A percentile compares a stretch with the other conserved stretches of the same genome.
phyloP scores from a whole-genome alignment of 768 basidiomycete genomes.

The Auricularia heimuer region DNA sequence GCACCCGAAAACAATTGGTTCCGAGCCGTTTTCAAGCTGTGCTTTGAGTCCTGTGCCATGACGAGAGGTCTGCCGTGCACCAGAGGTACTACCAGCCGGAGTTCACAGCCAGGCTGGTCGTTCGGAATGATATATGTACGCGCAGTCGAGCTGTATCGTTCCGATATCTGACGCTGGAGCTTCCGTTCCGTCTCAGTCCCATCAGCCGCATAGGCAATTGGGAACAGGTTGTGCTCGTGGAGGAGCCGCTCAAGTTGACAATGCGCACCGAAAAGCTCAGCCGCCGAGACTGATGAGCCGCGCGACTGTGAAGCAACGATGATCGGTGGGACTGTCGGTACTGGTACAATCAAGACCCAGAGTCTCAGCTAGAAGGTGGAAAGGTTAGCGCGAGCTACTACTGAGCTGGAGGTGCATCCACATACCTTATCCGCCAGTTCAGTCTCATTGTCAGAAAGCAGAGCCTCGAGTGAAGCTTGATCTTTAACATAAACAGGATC shows the following conservation, averaged over 20 bases:
- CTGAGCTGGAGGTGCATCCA: background rate
- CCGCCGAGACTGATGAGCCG: background rate
- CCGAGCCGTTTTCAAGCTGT: conserved; percentile 24
- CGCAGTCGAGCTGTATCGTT: background rate
- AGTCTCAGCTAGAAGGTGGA: conserved; percentile 21
- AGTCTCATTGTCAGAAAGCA: conserved; percentile 9
- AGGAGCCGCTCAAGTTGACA: background rate
- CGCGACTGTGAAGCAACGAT: conserved; percentile 21
- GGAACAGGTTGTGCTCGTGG: conserved; percentile 10
- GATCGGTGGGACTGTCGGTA: conserved; percentile 25
- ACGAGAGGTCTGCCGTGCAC: conserved; percentile 15
- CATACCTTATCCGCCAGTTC: conserved; percentile 14
- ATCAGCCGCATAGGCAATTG: conserved; percentile 27
- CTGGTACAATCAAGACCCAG: conserved; percentile 23
- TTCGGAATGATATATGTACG: background rate
- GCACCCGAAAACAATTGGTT: conserved; percentile 30
- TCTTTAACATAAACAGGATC: conserved; percentile 10
- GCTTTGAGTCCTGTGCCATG: conserved; percentile 29
- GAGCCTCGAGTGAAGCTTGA: conserved; percentile 9
- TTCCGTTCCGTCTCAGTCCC: conserved; percentile 25
- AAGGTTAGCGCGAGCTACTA: background rate
- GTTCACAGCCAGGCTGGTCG: conserved; percentile 3
- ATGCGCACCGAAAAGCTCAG: background rate
- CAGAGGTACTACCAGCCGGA: conserved; percentile 7
- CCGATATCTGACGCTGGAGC: conserved; percentile 15